Percentiles rank a stretch among this genome's conserved stretches.
These are phyloP conservation scores for Glaciozyma antarctica DNA, from an alignment of 768 basidiomycete species.

Conservation along the genomic window DNA sequence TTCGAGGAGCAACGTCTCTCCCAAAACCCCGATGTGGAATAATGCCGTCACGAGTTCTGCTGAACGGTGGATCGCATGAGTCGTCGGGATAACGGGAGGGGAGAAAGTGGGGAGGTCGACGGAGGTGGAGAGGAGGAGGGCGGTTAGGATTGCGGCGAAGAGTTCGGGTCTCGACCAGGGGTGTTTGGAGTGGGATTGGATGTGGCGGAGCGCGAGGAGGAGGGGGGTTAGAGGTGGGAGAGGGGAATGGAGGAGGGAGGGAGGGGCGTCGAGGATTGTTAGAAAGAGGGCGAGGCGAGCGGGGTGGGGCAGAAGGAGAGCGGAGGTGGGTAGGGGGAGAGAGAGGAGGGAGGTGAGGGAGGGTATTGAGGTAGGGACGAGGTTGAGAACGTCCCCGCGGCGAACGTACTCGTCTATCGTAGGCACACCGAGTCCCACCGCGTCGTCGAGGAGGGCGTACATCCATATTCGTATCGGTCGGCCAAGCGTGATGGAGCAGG, in stretches of 20 bases:
- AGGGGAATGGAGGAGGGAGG: background rate
- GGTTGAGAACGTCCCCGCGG: constrained; percentile 1
- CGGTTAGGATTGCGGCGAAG: constrained; percentile 8
- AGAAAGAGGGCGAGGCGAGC: background rate
- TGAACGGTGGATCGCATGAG: constrained; percentile 1
- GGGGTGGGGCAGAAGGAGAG: background rate
- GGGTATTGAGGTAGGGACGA: background rate
- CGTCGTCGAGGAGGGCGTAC: constrained; percentile 17
- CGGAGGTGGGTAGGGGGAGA: background rate
- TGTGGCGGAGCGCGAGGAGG: constrained; percentile 17
- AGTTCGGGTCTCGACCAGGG: constrained; percentile 6
- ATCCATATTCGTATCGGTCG: constrained; percentile 12
- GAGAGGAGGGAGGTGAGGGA: background rate
- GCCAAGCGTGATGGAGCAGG: constrained; percentile 9
- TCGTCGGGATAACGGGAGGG: background rate
- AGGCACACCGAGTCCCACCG: background rate
- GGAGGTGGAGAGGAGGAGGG: constrained; percentile 6
- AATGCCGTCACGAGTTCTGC: constrained; percentile 13
- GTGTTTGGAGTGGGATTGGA: background rate
- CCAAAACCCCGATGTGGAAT: constrained; percentile 2
- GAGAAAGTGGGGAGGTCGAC: background rate
- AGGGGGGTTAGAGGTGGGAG: background rate
- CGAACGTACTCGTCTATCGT: constrained; percentile 12
- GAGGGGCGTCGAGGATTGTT: background rate
- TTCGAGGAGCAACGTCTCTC: background rate